Conservation (phyloP, 148 eudicot genomes). For the Hydrangea macrophylla region DNA sequence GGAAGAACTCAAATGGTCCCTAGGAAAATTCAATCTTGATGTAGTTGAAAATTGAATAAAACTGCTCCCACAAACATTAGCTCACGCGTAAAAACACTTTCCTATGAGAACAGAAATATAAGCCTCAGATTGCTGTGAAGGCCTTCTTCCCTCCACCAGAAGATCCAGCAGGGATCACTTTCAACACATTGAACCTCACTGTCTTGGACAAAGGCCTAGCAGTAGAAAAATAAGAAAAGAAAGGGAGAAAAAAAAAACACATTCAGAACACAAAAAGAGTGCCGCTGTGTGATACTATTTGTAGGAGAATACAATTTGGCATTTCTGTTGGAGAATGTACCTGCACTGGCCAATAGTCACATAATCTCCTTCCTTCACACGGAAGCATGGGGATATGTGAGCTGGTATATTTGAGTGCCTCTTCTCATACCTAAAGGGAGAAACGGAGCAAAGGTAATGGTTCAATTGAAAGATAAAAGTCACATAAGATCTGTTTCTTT, state of each 20-base stretch:
- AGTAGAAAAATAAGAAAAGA: not conserved
- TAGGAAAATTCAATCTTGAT: not conserved
- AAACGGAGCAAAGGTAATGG: conserved; percentile 9
- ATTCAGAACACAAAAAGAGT: not conserved
- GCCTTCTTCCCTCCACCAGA: conserved; percentile 28
- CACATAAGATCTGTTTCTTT: no score
- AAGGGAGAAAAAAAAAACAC: not conserved
- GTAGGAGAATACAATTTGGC: not conserved
- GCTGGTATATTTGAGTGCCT: conserved; percentile 29
- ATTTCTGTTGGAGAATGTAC: conserved; percentile 2
- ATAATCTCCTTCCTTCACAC: conserved; percentile 29
- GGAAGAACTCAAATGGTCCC: not conserved
- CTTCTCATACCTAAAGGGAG: conserved; percentile 23
- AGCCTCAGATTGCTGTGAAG: conserved; percentile 15
- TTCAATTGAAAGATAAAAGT: not conserved
- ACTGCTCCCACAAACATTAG: not conserved
- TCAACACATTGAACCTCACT: conserved; percentile 25
- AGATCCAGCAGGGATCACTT: conserved; percentile 26
- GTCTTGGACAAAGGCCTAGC: conserved; percentile 27
- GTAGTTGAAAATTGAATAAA: not conserved
- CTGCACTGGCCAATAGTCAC: conserved; percentile 26
- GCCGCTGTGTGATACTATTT: not conserved
- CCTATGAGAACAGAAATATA: not conserved
- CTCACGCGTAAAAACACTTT: not conserved
- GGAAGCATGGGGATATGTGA: conserved; percentile 25